These are phyloP conservation scores for Endogone sp. DNA, from an alignment of 192 early-diverging fungal genomes.

Conservation along the genomic window DNA sequence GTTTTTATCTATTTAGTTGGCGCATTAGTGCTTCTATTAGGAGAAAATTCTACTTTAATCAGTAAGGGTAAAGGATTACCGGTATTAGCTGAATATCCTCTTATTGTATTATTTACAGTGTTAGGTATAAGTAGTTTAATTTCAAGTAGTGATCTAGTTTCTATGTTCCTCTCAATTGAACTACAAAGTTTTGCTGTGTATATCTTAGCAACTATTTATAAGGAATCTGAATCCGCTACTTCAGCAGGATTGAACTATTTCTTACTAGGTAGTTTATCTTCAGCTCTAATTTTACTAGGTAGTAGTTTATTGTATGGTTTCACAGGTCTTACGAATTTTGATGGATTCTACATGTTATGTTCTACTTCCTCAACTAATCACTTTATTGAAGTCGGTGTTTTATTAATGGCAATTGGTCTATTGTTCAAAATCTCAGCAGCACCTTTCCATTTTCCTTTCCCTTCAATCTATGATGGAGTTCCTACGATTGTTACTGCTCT, in stretches of 20 bases:
- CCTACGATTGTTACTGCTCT: slow-evolving; percentile 43
- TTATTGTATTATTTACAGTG: slow-evolving; percentile 30
- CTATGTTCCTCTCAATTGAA: slow-evolving; percentile 23
- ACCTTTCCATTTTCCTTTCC: slow-evolving; percentile 43
- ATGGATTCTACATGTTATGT: background rate
- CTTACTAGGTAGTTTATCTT: slow-evolving; percentile 7
- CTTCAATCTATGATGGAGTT: slow-evolving; percentile 49
- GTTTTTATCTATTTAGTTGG: slow-evolving; percentile 56
- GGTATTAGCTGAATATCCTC: slow-evolving; percentile 25
- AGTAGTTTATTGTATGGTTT: slow-evolving; percentile 7
- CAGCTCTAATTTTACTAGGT: slow-evolving; percentile 7
- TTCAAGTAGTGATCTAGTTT: slow-evolving; percentile 26
- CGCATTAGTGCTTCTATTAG: slow-evolving; percentile 57
- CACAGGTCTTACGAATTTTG: background rate
- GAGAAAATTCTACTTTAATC: slow-evolving; percentile 47
- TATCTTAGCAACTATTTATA: slow-evolving; percentile 34
- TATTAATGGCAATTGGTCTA: slow-evolving; percentile 12
- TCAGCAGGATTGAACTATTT: slow-evolving; percentile 7
- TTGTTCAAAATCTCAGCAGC: slow-evolving; percentile 46
- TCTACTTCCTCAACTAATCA: slow-evolving; percentile 7
- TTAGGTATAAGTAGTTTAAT: slow-evolving; percentile 27
- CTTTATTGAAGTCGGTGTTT: slow-evolving; percentile 1
- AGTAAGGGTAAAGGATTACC: slow-evolving; percentile 23
- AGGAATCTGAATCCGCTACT: slow-evolving; percentile 1
- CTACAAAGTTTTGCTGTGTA: slow-evolving; percentile 32